A percentile compares a stretch with the other conserved stretches of the same genome.
These are phyloP conservation scores for Acidiella bohemica DNA, from an alignment of 495 filamentous ascomycete species.

Conservation along the genomic window DNA sequence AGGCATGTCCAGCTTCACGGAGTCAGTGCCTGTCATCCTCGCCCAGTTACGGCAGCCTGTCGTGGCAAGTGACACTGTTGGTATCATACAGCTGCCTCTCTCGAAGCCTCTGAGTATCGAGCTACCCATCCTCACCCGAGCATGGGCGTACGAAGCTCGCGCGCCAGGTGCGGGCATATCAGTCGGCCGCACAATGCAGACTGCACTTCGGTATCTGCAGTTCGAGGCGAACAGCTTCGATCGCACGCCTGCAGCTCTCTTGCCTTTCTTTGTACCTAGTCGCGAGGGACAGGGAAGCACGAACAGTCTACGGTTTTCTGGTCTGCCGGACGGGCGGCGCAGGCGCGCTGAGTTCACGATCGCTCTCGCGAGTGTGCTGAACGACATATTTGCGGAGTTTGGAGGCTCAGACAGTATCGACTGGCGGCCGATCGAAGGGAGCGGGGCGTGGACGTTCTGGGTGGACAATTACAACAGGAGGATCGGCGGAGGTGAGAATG, in stretches of 20 bases:
- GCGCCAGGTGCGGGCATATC: background rate
- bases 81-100: background rate
- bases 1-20: constrained; percentile 4
- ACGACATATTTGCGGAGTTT: constrained; percentile 7
- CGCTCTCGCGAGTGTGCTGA: constrained; percentile 2
- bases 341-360: constrained; percentile 5
- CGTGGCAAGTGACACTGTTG: background rate
- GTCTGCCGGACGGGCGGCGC: background rate
- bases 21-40: background rate
- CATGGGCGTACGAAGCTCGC: background rate
- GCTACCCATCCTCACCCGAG: background rate
- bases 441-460: background rate
- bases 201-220: constrained; percentile 8
- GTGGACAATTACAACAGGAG: constrained; percentile 5
- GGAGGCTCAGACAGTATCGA: constrained; percentile 4
- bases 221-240: constrained; percentile 5
- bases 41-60: background rate
- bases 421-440: constrained; percentile 2
- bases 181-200: background rate
- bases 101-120: background rate
- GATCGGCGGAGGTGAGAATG: no score
- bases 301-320: background rate
- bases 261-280: constrained; percentile 1
- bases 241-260: background rate
- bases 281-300: background rate